Evolutionary conservation across 805 yeast species (phyloP).

Genomic region (Pichia eremophila): DNA sequence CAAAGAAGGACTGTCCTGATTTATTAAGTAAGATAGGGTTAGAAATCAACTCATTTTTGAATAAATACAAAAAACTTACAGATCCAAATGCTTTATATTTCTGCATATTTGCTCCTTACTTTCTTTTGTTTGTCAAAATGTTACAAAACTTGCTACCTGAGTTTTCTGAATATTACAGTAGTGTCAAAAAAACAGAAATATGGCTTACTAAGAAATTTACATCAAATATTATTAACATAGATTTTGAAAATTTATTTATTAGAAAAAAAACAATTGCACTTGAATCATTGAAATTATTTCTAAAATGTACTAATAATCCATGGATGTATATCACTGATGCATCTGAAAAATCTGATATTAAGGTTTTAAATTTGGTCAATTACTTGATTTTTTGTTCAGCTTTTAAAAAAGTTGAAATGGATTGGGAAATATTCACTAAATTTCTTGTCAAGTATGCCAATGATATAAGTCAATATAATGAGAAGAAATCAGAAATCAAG

Average conservation of each 20-base stretch:
- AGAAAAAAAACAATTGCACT: constrained; percentile 8
- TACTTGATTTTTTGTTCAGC: constrained; percentile 22
- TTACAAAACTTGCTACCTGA: constrained; percentile 11
- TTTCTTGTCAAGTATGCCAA: neutral
- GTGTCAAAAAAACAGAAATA: constrained; percentile 4
- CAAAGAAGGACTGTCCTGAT: constrained; percentile 5
- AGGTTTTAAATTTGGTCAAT: constrained; percentile 13
- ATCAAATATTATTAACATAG: constrained; percentile 12
- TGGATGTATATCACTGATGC: constrained; percentile 18
- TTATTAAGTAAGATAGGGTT: constrained; percentile 13
- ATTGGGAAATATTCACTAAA: constrained; percentile 24
- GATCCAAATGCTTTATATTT: constrained; percentile 2
- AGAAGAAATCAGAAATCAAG: constrained; percentile 8
- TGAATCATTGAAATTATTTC: constrained; percentile 19
- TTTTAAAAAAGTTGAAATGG: constrained; percentile 15
- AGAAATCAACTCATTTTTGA: constrained; percentile 8
- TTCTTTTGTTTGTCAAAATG: constrained; percentile 13
- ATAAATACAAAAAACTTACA: constrained; percentile 6
- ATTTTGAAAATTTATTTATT: constrained; percentile 11
- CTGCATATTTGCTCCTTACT: constrained; percentile 18
- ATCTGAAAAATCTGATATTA: constrained; percentile 7
- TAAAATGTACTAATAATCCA: constrained; percentile 15
- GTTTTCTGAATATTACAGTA: constrained; percentile 2
- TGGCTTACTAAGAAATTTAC: constrained; percentile 13
- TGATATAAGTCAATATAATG: neutral